A percentile compares a stretch with the other conserved stretches of the same genome.
Evolutionary conservation across 257 asterid species (phyloP).

Genomic region (Solanum chaucha): DNA sequence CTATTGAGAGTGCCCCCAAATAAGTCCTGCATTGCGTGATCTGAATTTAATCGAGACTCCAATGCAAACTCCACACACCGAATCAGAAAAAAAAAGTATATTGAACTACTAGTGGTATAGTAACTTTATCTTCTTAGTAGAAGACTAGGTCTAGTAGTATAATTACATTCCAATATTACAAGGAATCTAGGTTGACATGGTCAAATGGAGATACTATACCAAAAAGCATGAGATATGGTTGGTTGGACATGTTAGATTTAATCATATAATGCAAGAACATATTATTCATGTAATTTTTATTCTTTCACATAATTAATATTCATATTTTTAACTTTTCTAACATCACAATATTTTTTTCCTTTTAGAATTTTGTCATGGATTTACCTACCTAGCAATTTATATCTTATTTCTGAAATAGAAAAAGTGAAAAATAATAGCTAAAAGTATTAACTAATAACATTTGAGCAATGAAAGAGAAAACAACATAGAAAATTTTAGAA

Average conservation of each 20-base stretch:
- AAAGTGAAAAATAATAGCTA: background rate
- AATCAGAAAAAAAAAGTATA: too few relatives aligned
- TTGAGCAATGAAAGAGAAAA: background rate
- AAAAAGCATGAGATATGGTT: background rate
- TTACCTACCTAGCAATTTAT: background rate
- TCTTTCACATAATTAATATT: background rate
- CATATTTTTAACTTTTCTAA: background rate
- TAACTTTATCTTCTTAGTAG: background rate
- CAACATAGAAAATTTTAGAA: background rate
- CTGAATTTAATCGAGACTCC: accelerated
- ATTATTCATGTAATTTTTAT: too few relatives aligned
- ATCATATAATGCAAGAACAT: background rate
- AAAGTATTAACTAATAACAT: background rate
- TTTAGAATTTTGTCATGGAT: background rate
- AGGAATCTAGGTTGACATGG: background rate
- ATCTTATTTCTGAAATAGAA: background rate
- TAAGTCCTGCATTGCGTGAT: accelerated
- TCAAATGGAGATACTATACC: background rate
- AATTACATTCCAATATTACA: background rate
- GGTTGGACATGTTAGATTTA: background rate
- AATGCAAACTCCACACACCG: accelerated
- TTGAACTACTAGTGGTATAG: too few relatives aligned
- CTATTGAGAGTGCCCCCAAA: too few relatives aligned
- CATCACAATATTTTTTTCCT: background rate
- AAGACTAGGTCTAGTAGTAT: background rate